phyloP scores from a whole-genome alignment of 768 basidiomycete species.

The Fistulinella prunicolor region DNA sequence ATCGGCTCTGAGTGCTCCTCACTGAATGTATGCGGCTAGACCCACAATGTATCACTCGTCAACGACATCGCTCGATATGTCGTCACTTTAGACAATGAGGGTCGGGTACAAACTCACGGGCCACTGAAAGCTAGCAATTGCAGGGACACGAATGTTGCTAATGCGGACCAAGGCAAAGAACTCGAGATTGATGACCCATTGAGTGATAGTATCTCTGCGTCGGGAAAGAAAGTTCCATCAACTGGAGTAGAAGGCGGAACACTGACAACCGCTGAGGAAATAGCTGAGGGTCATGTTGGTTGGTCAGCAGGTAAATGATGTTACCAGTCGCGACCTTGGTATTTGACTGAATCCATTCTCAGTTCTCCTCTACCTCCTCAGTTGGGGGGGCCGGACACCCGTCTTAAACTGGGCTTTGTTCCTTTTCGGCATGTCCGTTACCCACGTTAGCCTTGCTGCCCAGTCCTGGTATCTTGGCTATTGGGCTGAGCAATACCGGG shows the following conservation, averaged over 20 bases:
- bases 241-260: conserved; percentile 9
- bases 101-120: conserved; percentile 46
- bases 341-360: neutral
- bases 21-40: conserved; percentile 15
- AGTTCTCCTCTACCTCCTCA: conserved; percentile 16
- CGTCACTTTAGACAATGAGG: conserved; percentile 52
- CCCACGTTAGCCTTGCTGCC: conserved; percentile 16
- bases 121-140: conserved; percentile 32
- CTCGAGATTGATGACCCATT: neutral
- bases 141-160: neutral
- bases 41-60: conserved; percentile 32
- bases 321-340: neutral
- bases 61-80: conserved; percentile 34
- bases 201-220: conserved; percentile 22
- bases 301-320: conserved; percentile 16
- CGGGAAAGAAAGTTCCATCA: conserved; percentile 9
- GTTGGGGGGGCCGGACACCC: conserved; percentile 19
- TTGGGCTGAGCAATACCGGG: conserved; percentile 25
- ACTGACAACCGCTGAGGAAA: conserved; percentile 12
- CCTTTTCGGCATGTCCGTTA: conserved; percentile 17
- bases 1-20: neutral
- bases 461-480: conserved; percentile 42
- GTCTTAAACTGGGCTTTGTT: conserved; percentile 32
- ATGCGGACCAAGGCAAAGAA: neutral
- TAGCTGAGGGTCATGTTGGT: conserved; percentile 15